These are phyloP conservation scores for Gyromitra esculenta DNA, from an alignment of 2,329 filamentous ascomycete species.

Conservation along the genomic window DNA sequence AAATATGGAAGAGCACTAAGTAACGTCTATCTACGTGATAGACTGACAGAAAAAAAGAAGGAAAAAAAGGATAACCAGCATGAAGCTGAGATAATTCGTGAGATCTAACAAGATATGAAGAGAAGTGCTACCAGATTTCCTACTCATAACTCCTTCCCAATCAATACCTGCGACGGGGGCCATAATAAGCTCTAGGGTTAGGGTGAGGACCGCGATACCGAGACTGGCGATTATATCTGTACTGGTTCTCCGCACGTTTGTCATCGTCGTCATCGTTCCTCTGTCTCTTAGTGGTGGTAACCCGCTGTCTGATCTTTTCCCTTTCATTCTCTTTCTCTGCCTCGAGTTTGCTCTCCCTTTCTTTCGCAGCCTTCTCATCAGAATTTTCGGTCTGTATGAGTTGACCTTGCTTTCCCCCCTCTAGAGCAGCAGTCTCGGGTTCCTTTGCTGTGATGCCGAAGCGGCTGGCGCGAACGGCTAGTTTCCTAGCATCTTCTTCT, in stretches of 20 bases:
- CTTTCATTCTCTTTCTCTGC: constrained; percentile 24
- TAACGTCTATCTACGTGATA: no score
- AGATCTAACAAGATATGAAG: background rate
- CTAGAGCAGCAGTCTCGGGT: background rate
- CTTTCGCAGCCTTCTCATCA: background rate
- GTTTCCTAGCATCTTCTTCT: constrained; percentile 27
- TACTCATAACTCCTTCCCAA: background rate
- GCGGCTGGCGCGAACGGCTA: constrained; percentile 28
- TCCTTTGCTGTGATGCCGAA: constrained; percentile 25
- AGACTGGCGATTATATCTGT: constrained; percentile 26
- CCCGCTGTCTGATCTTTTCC: constrained; percentile 25
- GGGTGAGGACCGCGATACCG: background rate
- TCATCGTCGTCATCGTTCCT: constrained; percentile 34
- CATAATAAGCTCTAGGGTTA: constrained; percentile 9
- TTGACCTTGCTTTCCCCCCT: constrained; percentile 12
- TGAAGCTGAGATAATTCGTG: background rate
- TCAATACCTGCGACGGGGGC: constrained; percentile 12
- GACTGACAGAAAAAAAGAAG: background rate
- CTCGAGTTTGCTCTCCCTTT: constrained; percentile 9
- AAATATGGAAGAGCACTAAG: no score
- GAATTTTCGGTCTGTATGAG: background rate
- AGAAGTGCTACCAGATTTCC: background rate
- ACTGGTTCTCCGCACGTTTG: constrained; percentile 7
- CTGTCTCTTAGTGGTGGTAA: constrained; percentile 28
- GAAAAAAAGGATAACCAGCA: background rate